These are phyloP conservation scores for Emmonsia crescens DNA, from an alignment of 2,329 filamentous ascomycete genomes.

Conservation along the genomic window DNA sequence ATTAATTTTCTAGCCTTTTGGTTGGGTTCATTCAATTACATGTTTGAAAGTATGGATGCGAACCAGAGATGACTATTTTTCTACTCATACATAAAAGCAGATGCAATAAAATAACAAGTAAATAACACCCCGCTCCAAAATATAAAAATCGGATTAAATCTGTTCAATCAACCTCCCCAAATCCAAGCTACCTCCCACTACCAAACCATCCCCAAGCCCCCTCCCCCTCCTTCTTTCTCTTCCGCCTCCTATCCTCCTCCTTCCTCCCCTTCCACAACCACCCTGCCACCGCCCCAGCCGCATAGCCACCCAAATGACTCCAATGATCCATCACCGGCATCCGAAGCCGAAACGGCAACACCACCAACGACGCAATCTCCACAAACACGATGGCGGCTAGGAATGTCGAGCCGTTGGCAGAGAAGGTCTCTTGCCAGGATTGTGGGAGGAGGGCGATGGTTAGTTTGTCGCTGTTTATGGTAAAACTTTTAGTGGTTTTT, in stretches of 20 bases:
- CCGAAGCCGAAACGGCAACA: slow-evolving; percentile 16
- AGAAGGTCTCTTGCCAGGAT: slow-evolving; percentile 30
- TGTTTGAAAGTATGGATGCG: not conserved
- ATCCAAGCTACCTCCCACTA: not conserved
- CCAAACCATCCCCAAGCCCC: slow-evolving; percentile 4
- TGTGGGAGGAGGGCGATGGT: slow-evolving; percentile 32
- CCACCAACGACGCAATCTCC: slow-evolving; percentile 26
- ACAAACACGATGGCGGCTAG: slow-evolving; percentile 23
- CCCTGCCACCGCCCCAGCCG: slow-evolving; percentile 24
- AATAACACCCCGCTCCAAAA: not conserved
- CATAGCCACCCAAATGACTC: slow-evolving; percentile 34
- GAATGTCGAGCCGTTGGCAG: slow-evolving; percentile 32
- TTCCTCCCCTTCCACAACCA: slow-evolving; percentile 14
- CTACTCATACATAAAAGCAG: not conserved
- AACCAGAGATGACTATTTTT: not conserved
- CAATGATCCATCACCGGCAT: slow-evolving; percentile 29
- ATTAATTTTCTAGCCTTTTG: too few relatives aligned
- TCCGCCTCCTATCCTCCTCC: slow-evolving; percentile 12
- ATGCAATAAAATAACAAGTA: not conserved
- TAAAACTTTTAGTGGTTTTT: not conserved
- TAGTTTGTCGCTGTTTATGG: slow-evolving; percentile 26
- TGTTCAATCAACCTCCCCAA: not conserved
- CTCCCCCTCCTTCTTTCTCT: slow-evolving; percentile 9
- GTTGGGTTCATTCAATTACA: too few relatives aligned
- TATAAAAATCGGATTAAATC: not conserved